Percentiles rank a stretch among this genome's conserved stretches.
Conservation (phyloP, 768 basidiomycete species). For the Amanita polypyramis region DNA sequence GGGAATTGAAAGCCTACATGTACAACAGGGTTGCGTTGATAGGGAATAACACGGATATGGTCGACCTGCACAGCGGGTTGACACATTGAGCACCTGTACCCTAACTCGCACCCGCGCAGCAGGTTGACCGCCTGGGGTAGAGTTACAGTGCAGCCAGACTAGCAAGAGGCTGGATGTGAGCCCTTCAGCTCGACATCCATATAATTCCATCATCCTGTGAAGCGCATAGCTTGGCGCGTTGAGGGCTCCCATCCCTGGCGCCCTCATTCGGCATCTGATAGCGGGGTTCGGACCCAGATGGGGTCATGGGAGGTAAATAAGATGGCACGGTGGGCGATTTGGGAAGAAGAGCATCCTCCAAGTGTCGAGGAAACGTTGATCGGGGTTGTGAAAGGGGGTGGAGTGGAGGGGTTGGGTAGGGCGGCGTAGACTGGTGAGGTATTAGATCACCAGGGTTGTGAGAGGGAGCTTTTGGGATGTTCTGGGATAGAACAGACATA, state of each 20-base stretch:
- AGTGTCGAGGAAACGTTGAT: constrained; percentile 92
- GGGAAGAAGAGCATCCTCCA: not conserved
- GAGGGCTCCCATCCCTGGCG: constrained; percentile 81
- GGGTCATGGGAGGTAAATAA: constrained; percentile 59
- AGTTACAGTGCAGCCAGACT: too few species aligned
- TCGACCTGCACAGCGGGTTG: too few species aligned
- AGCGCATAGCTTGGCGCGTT: constrained; percentile 90
- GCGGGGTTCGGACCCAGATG: constrained; percentile 74
- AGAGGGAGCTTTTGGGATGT: constrained; percentile 89
- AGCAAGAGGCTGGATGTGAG: too few species aligned
- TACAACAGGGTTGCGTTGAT: too few species aligned
- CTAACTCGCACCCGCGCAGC: too few species aligned
- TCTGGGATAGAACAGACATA: constrained; percentile 85
- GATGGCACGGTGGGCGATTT: constrained; percentile 33
- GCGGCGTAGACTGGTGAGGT: constrained; percentile 67
- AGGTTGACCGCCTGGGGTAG: too few species aligned
- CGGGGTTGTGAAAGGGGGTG: constrained; percentile 79
- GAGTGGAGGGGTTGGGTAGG: constrained; percentile 84
- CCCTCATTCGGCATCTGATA: constrained; percentile 39
- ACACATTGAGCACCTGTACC: too few species aligned
- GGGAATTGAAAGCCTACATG: too few species aligned
- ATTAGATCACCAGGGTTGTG: constrained; percentile 84
- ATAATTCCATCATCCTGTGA: constrained; percentile 99
- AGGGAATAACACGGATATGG: too few species aligned
- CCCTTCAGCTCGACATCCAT: too few species aligned